Evolutionary conservation across 2,329 filamentous ascomycete genomes (phyloP).

Genomic region (Fusarium setosum): DNA sequence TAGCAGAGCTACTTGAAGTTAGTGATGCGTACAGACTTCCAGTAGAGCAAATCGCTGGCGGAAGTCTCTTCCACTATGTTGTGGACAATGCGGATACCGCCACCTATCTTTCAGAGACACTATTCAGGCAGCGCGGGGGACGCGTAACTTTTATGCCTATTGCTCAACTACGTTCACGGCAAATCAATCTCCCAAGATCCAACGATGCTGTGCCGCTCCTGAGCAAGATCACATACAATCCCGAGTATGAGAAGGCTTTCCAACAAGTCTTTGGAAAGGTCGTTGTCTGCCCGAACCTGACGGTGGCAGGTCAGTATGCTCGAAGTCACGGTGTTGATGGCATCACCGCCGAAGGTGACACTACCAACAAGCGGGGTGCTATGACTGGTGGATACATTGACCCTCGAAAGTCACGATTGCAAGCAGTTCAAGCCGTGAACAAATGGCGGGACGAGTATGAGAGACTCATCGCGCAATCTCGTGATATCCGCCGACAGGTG

Average conservation of each 20-base stretch:
- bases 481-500: conserved; percentile 75
- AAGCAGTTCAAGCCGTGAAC: conserved; percentile 80
- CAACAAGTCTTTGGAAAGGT: conserved; percentile 96
- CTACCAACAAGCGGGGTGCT: conserved; percentile 93
- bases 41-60: conserved; percentile 92
- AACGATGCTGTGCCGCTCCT: conserved; percentile 90
- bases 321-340: conserved; percentile 91
- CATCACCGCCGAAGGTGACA: conserved; percentile 94
- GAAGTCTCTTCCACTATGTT: conserved; percentile 94
- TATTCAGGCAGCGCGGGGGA: conserved; percentile 84
- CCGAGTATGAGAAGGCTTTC: conserved; percentile 84
- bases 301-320: conserved; percentile 89
- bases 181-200: conserved; percentile 82
- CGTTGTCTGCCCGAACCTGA: conserved; percentile 90
- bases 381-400: conserved; percentile 97
- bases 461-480: conserved; percentile 69
- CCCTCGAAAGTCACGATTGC: conserved; percentile 84
- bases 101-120: conserved; percentile 80
- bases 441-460: conserved; percentile 83
- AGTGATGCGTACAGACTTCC: conserved; percentile 87
- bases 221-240: conserved; percentile 84
- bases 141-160: conserved; percentile 96
- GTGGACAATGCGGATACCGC: conserved; percentile 93
- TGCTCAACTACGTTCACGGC: conserved; percentile 79
- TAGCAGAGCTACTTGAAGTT: conserved; percentile 93